phyloP scores from a whole-genome alignment of 148 eudicot genomes.

The Heliosperma pusillum region DNA sequence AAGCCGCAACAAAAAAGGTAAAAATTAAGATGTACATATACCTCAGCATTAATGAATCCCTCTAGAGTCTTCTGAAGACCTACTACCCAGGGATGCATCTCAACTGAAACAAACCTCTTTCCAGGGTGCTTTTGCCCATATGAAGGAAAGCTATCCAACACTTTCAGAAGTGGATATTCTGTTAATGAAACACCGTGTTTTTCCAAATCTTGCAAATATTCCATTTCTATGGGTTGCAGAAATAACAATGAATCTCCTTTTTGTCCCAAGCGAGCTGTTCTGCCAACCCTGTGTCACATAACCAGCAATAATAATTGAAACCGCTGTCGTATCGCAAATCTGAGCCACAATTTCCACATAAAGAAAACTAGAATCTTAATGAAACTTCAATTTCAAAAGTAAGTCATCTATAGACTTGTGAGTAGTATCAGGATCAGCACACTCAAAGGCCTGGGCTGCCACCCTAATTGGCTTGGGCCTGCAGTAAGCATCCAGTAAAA shows the following conservation, averaged over 20 bases:
- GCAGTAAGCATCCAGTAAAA: neutral
- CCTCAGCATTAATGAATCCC: slow-evolving; percentile 50
- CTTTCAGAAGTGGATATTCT: slow-evolving; percentile 75
- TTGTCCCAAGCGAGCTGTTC: slow-evolving; percentile 97
- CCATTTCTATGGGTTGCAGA: slow-evolving; percentile 77
- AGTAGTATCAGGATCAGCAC: slow-evolving; percentile 8
- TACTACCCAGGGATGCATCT: slow-evolving; percentile 87
- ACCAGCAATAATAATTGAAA: neutral
- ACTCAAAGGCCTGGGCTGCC: neutral
- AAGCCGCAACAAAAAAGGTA: neutral
- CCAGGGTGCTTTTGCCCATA: slow-evolving; percentile 45
- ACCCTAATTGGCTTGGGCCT: neutral
- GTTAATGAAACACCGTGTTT: slow-evolving; percentile 69
- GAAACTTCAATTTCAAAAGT: neutral
- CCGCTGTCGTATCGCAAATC: neutral
- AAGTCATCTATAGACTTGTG: neutral
- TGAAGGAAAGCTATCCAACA: slow-evolving; percentile 65
- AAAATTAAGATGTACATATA: slow-evolving; percentile 20
- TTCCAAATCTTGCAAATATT: slow-evolving; percentile 72
- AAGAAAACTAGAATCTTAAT: neutral
- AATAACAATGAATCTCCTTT: slow-evolving; percentile 87
- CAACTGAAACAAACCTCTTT: slow-evolving; percentile 59
- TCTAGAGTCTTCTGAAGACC: slow-evolving; percentile 80
- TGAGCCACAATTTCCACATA: slow-evolving; percentile 6
- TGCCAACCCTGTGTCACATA: slow-evolving; percentile 73